A percentile compares a stretch with the other conserved stretches of the same genome.
Evolutionary conservation across 2,329 filamentous ascomycete genomes (phyloP).

Genomic region (Calonectria pteridis): DNA sequence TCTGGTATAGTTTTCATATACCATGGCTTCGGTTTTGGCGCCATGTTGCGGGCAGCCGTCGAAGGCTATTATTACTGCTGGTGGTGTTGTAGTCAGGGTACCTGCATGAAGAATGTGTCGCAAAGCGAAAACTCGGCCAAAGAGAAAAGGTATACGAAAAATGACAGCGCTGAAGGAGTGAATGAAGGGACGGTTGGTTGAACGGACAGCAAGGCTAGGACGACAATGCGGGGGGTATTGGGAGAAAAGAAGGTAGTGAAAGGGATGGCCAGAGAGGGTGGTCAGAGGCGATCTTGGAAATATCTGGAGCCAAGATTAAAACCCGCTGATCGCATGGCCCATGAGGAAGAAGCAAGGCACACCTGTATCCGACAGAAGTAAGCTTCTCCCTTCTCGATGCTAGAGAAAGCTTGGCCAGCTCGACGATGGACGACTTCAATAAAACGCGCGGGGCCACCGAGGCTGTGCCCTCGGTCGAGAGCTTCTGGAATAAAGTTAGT

Average conservation of each 20-base stretch:
- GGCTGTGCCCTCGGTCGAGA: neutral
- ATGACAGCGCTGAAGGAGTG: neutral
- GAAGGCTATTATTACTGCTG: neutral
- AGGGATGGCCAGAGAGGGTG: neutral
- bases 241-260: slow-evolving; percentile 7
- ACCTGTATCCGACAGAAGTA: neutral
- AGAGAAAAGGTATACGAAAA: slow-evolving; percentile 1
- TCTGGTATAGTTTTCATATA: neutral
- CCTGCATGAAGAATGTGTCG: neutral
- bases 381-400: neutral
- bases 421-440: neutral
- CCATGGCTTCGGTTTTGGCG: neutral
- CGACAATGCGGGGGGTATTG: slow-evolving; percentile 3
- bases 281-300: slow-evolving; percentile 1
- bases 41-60: neutral
- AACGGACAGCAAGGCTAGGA: neutral
- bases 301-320: slow-evolving; percentile 11
- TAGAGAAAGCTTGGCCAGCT: slow-evolving; percentile 3
- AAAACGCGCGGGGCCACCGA: neutral
- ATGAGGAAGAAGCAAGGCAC: neutral
- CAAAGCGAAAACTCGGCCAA: neutral
- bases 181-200: neutral
- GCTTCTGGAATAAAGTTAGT: slow-evolving; percentile 12
- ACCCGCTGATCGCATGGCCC: neutral
- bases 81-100: neutral